These are phyloP conservation scores for Byssochlamys sp. DNA, from an alignment of 2,329 filamentous ascomycete species.

Conservation along the genomic window DNA sequence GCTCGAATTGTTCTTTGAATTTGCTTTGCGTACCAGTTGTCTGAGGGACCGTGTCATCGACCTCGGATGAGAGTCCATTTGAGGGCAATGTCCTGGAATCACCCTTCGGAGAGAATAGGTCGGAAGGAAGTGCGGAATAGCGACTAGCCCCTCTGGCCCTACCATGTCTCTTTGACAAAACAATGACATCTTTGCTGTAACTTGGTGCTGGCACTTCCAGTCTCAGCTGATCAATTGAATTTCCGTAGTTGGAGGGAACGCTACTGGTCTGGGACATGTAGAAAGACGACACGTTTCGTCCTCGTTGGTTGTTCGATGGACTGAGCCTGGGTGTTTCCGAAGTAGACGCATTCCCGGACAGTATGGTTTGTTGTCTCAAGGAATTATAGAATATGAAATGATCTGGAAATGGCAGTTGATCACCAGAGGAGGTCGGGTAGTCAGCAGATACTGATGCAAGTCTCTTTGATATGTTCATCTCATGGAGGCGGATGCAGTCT, in stretches of 20 bases:
- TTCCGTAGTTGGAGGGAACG: background rate
- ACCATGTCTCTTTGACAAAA: background rate
- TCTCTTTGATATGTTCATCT: conserved; percentile 20
- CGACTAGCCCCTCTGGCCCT: background rate
- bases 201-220: background rate
- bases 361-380: background rate
- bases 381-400: background rate
- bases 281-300: conserved; percentile 2
- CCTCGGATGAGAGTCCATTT: no score
- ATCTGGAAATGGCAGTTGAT: conserved; percentile 5
- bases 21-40: conserved; percentile 16
- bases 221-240: background rate
- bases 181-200: background rate
- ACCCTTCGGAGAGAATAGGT: background rate
- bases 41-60: background rate
- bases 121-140: background rate
- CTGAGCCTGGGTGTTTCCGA: background rate
- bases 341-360: background rate
- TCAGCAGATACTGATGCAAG: conserved; percentile 16
- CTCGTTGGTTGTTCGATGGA: background rate
- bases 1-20: conserved; percentile 25
- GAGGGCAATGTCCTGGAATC: background rate
- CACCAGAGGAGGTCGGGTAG: conserved; percentile 12
- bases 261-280: conserved; percentile 1
- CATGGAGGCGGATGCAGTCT: conserved; percentile 17